Percentiles rank a stretch among this genome's conserved stretches.
Evolutionary conservation across 768 basidiomycete species (phyloP).

Genomic region (Termitomyces sp.): DNA sequence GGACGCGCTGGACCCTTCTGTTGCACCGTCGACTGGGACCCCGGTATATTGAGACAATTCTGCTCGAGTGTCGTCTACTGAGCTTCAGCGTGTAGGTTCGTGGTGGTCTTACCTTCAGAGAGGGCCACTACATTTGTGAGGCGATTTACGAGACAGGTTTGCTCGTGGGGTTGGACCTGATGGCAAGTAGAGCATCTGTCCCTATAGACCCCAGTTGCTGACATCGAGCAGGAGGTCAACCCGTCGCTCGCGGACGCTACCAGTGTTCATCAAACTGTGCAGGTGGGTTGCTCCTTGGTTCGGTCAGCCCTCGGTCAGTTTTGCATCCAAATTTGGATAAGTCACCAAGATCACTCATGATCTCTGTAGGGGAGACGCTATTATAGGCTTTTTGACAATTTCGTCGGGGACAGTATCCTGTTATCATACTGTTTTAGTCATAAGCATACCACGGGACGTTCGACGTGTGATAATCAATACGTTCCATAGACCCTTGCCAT

Average conservation of each 20-base stretch:
- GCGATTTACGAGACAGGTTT: slow-evolving; percentile 88
- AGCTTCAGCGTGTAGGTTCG: slow-evolving; percentile 50
- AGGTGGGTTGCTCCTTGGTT: slow-evolving; percentile 83
- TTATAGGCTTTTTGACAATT: slow-evolving; percentile 19
- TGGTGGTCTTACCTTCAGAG: slow-evolving; percentile 93
- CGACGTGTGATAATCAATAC: background rate
- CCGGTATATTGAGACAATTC: slow-evolving; percentile 45
- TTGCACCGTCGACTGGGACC: slow-evolving; percentile 94
- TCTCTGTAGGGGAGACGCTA: slow-evolving; percentile 34
- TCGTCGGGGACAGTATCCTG: background rate
- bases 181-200: slow-evolving; percentile 49
- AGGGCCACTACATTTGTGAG: slow-evolving; percentile 98
- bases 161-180: slow-evolving; percentile 88
- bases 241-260: slow-evolving; percentile 78
- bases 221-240: slow-evolving; percentile 75
- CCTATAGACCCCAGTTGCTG: slow-evolving; percentile 3
- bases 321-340: background rate
- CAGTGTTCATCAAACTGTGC: slow-evolving; percentile 82
- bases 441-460: background rate
- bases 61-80: slow-evolving; percentile 1
- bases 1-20: slow-evolving; percentile 88
- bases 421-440: background rate
- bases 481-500: background rate
- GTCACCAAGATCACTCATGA: slow-evolving; percentile 4
- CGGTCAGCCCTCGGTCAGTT: slow-evolving; percentile 73